Evolutionary conservation across 192 early-diverging fungal genomes (phyloP).

Genomic region (Funneliformis geosporum): DNA sequence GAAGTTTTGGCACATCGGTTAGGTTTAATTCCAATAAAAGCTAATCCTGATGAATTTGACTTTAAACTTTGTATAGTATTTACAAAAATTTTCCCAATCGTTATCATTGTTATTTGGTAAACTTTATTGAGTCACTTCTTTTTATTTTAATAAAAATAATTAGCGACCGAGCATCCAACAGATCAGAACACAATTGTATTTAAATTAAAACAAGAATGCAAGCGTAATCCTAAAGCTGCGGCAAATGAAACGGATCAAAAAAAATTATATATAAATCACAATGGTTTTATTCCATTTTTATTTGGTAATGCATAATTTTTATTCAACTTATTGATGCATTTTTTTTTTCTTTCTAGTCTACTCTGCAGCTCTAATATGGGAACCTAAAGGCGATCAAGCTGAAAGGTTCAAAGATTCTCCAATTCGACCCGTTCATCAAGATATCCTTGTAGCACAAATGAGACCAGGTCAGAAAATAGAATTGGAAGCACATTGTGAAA

Average conservation of each 20-base stretch:
- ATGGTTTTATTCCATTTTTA: conserved; percentile 42
- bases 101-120: background rate
- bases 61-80: conserved; percentile 65
- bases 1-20: conserved; percentile 91
- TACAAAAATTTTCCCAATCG: background rate
- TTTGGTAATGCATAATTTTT: background rate
- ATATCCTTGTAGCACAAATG: conserved; percentile 93
- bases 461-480: conserved; percentile 87
- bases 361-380: conserved; percentile 78
- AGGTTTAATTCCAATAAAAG: conserved; percentile 89
- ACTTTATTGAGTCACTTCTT: background rate
- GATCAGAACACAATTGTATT: conserved; percentile 96
- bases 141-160: background rate
- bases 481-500: conserved; percentile 84
- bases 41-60: conserved; percentile 79
- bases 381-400: conserved; percentile 88
- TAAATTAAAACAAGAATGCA: conserved; percentile 75
- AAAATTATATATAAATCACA: conserved; percentile 71
- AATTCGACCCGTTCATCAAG: conserved; percentile 80
- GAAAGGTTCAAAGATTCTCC: conserved; percentile 65
- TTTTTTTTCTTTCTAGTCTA: conserved; percentile 51
- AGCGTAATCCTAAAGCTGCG: conserved; percentile 59
- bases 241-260: conserved; percentile 69
- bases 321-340: background rate
- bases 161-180: conserved; percentile 74